Base-by-base conservation (phyloP, 169 alveolate species). In the Cryptosporidium meleagridis region DNA sequence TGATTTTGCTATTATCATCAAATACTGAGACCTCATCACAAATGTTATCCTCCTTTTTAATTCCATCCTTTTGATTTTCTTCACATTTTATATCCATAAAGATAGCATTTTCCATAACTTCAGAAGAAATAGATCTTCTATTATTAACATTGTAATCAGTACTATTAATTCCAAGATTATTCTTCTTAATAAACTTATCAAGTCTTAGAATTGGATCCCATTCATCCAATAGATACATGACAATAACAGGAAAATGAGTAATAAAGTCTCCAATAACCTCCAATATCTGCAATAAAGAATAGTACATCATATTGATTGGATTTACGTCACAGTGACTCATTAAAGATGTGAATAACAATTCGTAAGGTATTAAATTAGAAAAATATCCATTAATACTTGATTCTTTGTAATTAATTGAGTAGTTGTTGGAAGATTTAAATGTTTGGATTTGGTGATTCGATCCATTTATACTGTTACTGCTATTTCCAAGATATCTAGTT, bases 321-420 rank as follows among this genome's bases (percentile, higher is more conserved):
- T 67, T 59, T 1, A 80, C 62, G 23, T 80, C 89, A 48, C 89
- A 80, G 33, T 80, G 73, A 45, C 52, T 44, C 65, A 80, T 80
- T 37, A 80, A 29, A 29, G 89, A 80, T 9, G 73, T 80, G 18
- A 80, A 65, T 26, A 80, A 26, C 4, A 31, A 48, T 14, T 80
- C 89, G 44, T 80, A 80, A 14, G 89, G 52, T 21, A 80, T 29
- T 35, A 80, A 48, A 62, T 80, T 80, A 3, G 89, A 80, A 23
- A 59, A 80, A 21, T 62, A 16, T 37, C 75, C 59, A 65, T 23
- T 80, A 41, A 65, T 44, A 21, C 89, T 48, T 16, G 89, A 80
- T 6, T 80, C 89, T 45, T 51, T 65, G n/a, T 80, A 80, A 18
- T 62, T 80, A 3, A 73, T 26, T 18, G 55, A 26, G 37, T n/a